Evolutionary conservation across 208 protist species (phyloP).

Genomic region (Giardia muris): DNA sequence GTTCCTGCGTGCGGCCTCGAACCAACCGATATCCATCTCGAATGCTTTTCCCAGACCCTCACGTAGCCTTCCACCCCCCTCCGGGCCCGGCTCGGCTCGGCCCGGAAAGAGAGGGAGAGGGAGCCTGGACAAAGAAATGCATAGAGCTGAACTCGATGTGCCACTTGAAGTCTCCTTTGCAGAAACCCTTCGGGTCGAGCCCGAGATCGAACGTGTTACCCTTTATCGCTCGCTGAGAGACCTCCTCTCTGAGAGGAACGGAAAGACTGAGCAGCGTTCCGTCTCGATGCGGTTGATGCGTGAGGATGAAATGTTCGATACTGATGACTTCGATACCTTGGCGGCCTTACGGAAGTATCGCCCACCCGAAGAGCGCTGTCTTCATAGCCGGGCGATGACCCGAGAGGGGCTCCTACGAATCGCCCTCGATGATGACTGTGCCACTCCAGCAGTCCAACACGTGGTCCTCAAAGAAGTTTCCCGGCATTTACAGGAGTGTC

Average conservation of each 20-base stretch:
- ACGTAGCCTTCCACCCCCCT: too few species aligned
- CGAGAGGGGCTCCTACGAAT: background rate
- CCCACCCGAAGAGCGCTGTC: background rate
- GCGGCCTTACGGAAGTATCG: background rate
- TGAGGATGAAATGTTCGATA: background rate
- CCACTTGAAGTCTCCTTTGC: background rate
- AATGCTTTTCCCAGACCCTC: too few species aligned
- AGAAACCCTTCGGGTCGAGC: background rate
- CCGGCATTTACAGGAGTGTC: background rate
- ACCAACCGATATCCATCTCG: too few species aligned
- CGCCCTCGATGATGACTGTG: background rate
- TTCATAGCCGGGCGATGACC: background rate
- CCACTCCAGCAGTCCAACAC: background rate
- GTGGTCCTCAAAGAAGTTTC: background rate
- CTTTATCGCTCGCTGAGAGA: background rate
- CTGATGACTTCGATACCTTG: background rate
- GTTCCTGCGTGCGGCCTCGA: too few species aligned
- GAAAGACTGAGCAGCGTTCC: background rate
- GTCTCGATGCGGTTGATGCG: background rate
- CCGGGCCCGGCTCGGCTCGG: too few species aligned
- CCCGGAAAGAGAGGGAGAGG: too few species aligned
- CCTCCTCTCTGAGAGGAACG: background rate
- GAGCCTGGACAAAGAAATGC: background rate
- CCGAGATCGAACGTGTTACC: background rate
- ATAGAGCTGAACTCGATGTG: background rate